Evolutionary conservation across 768 basidiomycete species (phyloP).

Genomic region (Pulveroboletus sp.): DNA sequence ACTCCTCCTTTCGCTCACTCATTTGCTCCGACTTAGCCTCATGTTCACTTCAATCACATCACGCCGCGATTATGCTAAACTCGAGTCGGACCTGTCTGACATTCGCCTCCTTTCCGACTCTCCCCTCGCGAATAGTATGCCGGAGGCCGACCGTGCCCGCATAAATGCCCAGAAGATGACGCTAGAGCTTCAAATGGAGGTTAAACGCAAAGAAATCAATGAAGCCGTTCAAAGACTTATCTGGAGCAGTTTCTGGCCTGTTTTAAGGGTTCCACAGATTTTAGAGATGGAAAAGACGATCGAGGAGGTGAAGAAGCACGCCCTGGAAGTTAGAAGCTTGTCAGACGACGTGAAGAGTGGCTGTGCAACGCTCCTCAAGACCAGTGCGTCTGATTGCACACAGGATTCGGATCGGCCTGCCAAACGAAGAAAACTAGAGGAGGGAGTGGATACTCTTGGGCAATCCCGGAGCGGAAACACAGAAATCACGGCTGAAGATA

Average conservation of each 20-base stretch:
- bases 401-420: slow-evolving; percentile 21
- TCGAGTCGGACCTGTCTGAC: slow-evolving; percentile 31
- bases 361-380: slow-evolving; percentile 20
- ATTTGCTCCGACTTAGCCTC: slow-evolving; percentile 23
- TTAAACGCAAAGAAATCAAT: slow-evolving; percentile 33
- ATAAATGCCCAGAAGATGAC: slow-evolving; percentile 21
- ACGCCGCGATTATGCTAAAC: slow-evolving; percentile 30
- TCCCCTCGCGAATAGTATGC: slow-evolving; percentile 18
- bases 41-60: slow-evolving; percentile 33
- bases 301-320: slow-evolving; percentile 26
- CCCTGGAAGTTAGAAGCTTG: slow-evolving; percentile 27
- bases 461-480: not conserved
- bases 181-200: slow-evolving; percentile 21
- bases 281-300: slow-evolving; percentile 21
- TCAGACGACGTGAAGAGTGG: slow-evolving; percentile 22
- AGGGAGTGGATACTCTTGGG: not conserved
- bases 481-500: slow-evolving; percentile 1
- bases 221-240: slow-evolving; percentile 27
- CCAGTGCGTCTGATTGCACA: slow-evolving; percentile 7
- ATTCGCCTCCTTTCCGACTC: slow-evolving; percentile 25
- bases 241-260: slow-evolving; percentile 38
- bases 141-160: slow-evolving; percentile 20
- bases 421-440: slow-evolving; percentile 26
- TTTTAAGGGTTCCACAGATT: slow-evolving; percentile 24
- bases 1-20: not conserved